Evolutionary conservation across 306 rosid species (phyloP).

Genomic region (Castanea crenata): DNA sequence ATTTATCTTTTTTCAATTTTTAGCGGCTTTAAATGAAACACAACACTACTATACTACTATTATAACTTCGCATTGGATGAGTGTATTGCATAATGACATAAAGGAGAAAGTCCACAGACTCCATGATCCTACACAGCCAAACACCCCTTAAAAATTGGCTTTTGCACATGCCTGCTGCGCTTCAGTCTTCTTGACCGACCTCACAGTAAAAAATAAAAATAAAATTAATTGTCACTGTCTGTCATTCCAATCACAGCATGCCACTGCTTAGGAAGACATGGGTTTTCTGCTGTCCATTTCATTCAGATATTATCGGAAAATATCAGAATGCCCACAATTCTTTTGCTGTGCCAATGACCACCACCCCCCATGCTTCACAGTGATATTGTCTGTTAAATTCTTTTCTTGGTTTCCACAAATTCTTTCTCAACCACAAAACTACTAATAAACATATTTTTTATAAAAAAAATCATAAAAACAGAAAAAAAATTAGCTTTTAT

Average conservation of each 20-base stretch:
- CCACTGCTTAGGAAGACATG: slow-evolving; percentile 28
- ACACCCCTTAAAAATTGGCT: slow-evolving; percentile 57
- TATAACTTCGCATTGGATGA: too few relatives aligned
- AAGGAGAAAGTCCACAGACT: neutral
- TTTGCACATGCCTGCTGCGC: slow-evolving; percentile 70
- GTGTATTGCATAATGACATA: too few relatives aligned
- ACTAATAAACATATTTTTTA: neutral
- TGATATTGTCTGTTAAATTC: neutral
- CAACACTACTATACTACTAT: too few relatives aligned
- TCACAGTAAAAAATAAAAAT: slow-evolving; percentile 5
- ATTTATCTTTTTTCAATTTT: too few relatives aligned
- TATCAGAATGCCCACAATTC: slow-evolving; percentile 26
- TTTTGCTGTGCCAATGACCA: slow-evolving; percentile 11
- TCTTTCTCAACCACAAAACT: neutral
- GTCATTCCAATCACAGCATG: slow-evolving; percentile 57
- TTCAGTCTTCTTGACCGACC: slow-evolving; percentile 18
- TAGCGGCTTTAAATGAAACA: too few relatives aligned
- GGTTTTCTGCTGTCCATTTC: slow-evolving; percentile 55
- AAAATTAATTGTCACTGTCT: slow-evolving; percentile 42
- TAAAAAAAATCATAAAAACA: too few relatives aligned
- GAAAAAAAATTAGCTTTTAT: too few relatives aligned
- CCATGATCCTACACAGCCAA: slow-evolving; percentile 13
- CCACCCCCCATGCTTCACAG: neutral
- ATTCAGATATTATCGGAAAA: slow-evolving; percentile 44
- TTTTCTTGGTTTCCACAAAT: neutral